Evolutionary conservation across 345 rosid genomes (phyloP).

Genomic region (Rhodomyrtus tomentosa): DNA sequence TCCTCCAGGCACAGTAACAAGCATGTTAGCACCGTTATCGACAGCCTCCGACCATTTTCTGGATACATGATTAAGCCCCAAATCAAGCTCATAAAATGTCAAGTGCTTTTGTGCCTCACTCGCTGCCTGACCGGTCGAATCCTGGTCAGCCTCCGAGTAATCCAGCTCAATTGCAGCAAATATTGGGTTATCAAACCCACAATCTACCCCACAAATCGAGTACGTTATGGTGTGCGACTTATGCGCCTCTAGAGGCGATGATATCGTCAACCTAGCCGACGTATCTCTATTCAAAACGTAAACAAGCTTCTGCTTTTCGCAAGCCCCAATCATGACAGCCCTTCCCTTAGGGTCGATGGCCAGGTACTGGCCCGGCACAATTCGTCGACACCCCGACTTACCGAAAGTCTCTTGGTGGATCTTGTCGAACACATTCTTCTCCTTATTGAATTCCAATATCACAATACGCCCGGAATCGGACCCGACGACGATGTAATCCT

Average conservation of each 20-base stretch:
- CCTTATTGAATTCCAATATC: constrained; percentile 78
- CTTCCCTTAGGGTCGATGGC: constrained; percentile 94
- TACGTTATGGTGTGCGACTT: constrained; percentile 88
- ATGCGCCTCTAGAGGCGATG: constrained; percentile 96
- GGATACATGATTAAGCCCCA: constrained; percentile 94
- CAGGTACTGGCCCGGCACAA: constrained; percentile 90
- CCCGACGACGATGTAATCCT: constrained; percentile 91
- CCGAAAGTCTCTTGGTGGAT: constrained; percentile 95
- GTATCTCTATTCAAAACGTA: constrained; percentile 94
- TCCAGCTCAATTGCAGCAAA: constrained; percentile 96
- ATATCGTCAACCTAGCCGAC: constrained; percentile 84
- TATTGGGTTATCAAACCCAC: constrained; percentile 91
- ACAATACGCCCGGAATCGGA: constrained; percentile 97
- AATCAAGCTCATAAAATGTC: constrained; percentile 91
- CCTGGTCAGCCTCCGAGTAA: constrained; percentile 91
- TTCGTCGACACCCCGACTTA: constrained; percentile 87
- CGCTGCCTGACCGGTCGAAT: constrained; percentile 77
- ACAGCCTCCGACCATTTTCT: constrained; percentile 94
- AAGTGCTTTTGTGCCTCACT: constrained; percentile 92
- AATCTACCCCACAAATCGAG: constrained; percentile 82
- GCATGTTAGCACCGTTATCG: constrained; percentile 96
- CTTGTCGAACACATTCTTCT: constrained; percentile 77
- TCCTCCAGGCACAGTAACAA: constrained; percentile 98
- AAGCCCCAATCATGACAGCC: constrained; percentile 91
- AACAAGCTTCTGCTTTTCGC: constrained; percentile 95